Evolutionary conservation across 305 asterid species (phyloP), one percentile per base, ranked within the genome.

Genomic region (Solanum aculeatissimum): DNA sequence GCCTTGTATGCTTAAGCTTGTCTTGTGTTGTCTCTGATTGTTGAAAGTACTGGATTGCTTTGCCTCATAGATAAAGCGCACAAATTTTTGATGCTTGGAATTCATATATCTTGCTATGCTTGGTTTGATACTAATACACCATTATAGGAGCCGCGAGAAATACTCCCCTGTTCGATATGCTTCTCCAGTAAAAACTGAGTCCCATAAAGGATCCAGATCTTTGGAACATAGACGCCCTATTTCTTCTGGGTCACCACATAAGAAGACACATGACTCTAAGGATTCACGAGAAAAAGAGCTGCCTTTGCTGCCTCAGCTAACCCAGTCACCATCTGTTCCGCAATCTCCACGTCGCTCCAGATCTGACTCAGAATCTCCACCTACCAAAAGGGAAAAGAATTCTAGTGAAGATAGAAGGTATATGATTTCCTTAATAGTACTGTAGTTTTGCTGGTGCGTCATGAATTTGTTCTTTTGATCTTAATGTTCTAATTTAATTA

Each of bases 231-330:
- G 88, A 84, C 89, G 90, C 21, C 84, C 88, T 84, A 89, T 87
- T 68, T 88, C 93, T 79, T 80, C 89, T 87, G 89, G 95, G 88
- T 92, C 97, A 69, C 93, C 94, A 0, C 95, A 83, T 87, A 91
- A 94, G 89, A 97, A 90, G 81, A 47, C 80, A 45, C 85, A 86
- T 88, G 91, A 85, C 69, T 90, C n/a, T 75, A 86, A 87, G 85
- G 88, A 85, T 85, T 81, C 86, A 82, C 91, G 9, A 85, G 89
- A 91, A 85, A 89, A 90, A 81, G 88, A 80, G 15, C 83, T 90
- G 74, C 89, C 91, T 88, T 90, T 94, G 54, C 70, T 79, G 60
- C 84, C 85, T 83, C 86, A 63, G 74, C 83, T 80, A 43, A 81
- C 72, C 80, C 35, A 25, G 74, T 62, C 53, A 63, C 75, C 87